phyloP scores from a whole-genome alignment of 2,329 filamentous ascomycete species.

The Seiridium unicorne region DNA sequence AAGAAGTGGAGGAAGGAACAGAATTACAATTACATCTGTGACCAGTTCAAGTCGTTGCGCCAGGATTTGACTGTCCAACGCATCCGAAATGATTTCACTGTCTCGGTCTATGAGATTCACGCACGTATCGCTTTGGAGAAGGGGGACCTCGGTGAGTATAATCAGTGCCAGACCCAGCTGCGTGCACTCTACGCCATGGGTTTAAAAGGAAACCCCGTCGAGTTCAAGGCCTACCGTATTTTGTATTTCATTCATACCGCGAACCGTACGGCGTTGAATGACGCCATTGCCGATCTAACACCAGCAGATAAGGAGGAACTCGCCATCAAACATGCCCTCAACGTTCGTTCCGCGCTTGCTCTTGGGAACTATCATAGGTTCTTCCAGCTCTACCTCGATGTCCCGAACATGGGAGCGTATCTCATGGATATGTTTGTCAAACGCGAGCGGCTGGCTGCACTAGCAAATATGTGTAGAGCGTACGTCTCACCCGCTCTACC shows the following conservation, averaged over 20 bases:
- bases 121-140: slow-evolving; percentile 96
- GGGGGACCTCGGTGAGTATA: slow-evolving; percentile 99
- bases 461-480: slow-evolving; percentile 94
- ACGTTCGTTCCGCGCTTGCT: slow-evolving; percentile 87
- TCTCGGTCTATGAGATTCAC: slow-evolving; percentile 95
- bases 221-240: slow-evolving; percentile 99
- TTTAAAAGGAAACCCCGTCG: slow-evolving; percentile 83
- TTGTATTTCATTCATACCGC: slow-evolving; percentile 99
- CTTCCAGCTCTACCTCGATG: slow-evolving; percentile 92
- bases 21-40: slow-evolving; percentile 97
- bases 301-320: slow-evolving; percentile 86
- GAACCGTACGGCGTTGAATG: slow-evolving; percentile 97
- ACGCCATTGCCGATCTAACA: slow-evolving; percentile 98
- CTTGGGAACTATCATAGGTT: slow-evolving; percentile 97
- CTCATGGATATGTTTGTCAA: slow-evolving; percentile 99
- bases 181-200: slow-evolving; percentile 86
- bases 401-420: slow-evolving; percentile 95
- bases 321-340: slow-evolving; percentile 85
- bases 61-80: slow-evolving; percentile 98
- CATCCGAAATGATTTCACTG: slow-evolving; percentile 94
- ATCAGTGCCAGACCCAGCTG: slow-evolving; percentile 98
- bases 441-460: slow-evolving; percentile 84
- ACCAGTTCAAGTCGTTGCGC: slow-evolving; percentile 97
- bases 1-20: slow-evolving; percentile 91
- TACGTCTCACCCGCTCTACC: slow-evolving; percentile 49